Evolutionary conservation across 768 basidiomycete genomes (phyloP).

Genomic region (Phylloporus rhodoxanthus): DNA sequence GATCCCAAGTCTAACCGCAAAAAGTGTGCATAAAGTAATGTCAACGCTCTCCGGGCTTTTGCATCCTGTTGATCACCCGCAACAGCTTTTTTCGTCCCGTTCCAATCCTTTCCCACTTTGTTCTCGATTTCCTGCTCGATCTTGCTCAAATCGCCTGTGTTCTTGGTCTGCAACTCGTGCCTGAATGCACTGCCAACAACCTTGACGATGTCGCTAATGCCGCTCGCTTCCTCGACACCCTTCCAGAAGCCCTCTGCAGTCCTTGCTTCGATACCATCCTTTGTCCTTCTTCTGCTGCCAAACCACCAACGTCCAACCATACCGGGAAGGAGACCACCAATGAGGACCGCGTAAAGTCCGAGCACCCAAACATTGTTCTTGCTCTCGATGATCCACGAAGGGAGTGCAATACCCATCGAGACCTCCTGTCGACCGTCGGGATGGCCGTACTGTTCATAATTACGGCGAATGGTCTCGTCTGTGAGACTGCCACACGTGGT

Average conservation of each 20-base stretch:
- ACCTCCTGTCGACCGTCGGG: constrained; percentile 96
- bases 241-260: constrained; percentile 90
- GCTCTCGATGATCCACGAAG: constrained; percentile 87
- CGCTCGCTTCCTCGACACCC: constrained; percentile 71
- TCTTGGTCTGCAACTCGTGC: constrained; percentile 44
- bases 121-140: constrained; percentile 48
- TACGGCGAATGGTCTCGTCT: constrained; percentile 86
- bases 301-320: constrained; percentile 99
- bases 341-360: constrained; percentile 78
- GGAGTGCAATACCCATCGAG: constrained; percentile 91
- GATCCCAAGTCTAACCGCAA: constrained; percentile 56
- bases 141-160: constrained; percentile 37
- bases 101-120: constrained; percentile 51
- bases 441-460: constrained; percentile 84
- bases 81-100: constrained; percentile 40
- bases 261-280: constrained; percentile 78
- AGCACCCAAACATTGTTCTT: constrained; percentile 91
- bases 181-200: constrained; percentile 62
- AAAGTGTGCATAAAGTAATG: constrained; percentile 81
- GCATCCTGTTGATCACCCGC: constrained; percentile 35
- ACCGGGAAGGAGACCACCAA: constrained; percentile 80
- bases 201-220: constrained; percentile 64
- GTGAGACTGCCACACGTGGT: constrained; percentile 55
- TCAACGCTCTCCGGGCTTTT: constrained; percentile 46
- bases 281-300: constrained; percentile 79